A percentile compares a stretch with the other conserved stretches of the same genome.
These are phyloP conservation scores for Thyridium curvatum DNA, from an alignment of 2,329 filamentous ascomycete species.

Conservation along the genomic window DNA sequence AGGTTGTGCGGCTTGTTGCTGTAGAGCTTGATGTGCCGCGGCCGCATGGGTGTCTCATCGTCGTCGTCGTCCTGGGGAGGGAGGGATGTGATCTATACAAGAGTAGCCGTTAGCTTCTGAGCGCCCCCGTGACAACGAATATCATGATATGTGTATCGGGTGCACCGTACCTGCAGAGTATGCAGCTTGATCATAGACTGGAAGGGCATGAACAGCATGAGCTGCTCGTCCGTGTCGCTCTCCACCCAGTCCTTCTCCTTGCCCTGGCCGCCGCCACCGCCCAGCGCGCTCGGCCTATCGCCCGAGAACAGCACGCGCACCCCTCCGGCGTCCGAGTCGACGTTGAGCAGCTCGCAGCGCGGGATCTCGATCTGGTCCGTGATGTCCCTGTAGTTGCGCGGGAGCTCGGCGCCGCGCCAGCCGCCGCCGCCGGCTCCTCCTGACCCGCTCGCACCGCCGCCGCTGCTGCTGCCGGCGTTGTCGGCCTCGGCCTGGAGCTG, in stretches of 20 bases:
- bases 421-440: slow-evolving; percentile 36
- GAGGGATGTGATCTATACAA: slow-evolving; percentile 76
- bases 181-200: slow-evolving; percentile 84
- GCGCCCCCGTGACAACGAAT: too few relatives aligned
- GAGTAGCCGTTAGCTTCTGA: too few relatives aligned
- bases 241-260: slow-evolving; percentile 77
- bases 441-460: slow-evolving; percentile 28
- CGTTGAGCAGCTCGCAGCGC: slow-evolving; percentile 82
- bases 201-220: slow-evolving; percentile 90
- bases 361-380: slow-evolving; percentile 74
- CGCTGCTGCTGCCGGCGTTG: slow-evolving; percentile 33
- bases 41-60: slow-evolving; percentile 72
- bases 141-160: too few relatives aligned
- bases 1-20: slow-evolving; percentile 85
- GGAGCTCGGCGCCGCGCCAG: slow-evolving; percentile 72
- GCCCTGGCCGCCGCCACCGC: slow-evolving; percentile 42
- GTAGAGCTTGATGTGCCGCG: slow-evolving; percentile 78
- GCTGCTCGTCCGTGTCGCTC: slow-evolving; percentile 94
- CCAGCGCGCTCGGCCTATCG: slow-evolving; percentile 58
- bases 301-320: slow-evolving; percentile 69
- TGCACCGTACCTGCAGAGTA: slow-evolving; percentile 63
- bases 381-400: slow-evolving; percentile 77
- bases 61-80: slow-evolving; percentile 57
- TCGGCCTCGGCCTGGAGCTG: slow-evolving; percentile 64
- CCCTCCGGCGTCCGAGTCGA: slow-evolving; percentile 67